Conservation (phyloP, 2,329 filamentous ascomycete species). For the Aspergillus awamori region DNA sequence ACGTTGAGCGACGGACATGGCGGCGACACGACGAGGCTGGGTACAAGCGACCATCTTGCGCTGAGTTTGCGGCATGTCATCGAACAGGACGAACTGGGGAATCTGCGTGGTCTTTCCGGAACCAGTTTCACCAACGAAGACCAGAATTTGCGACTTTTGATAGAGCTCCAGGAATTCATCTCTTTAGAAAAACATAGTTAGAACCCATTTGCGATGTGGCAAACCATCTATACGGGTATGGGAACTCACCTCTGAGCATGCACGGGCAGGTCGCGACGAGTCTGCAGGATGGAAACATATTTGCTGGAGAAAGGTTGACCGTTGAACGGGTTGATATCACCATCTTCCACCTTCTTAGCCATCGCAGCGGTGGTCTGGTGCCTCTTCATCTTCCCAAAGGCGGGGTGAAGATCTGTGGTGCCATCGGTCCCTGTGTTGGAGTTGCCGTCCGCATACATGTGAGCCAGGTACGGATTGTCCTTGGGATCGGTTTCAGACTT, state of each 20-base stretch:
- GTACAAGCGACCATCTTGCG: conserved; percentile 95
- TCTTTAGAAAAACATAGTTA: conserved; percentile 46
- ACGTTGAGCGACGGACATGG: conserved; percentile 98
- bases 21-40: conserved; percentile 94
- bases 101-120: conserved; percentile 99
- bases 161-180: conserved; percentile 93
- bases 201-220: neutral
- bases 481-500: conserved; percentile 54
- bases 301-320: conserved; percentile 72
- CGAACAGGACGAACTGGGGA: conserved; percentile 95
- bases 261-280: conserved; percentile 82
- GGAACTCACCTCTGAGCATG: conserved; percentile 77
- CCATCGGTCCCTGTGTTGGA: conserved; percentile 25
- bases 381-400: conserved; percentile 69
- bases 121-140: conserved; percentile 98
- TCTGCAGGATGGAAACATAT: conserved; percentile 89
- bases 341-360: conserved; percentile 75
- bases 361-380: conserved; percentile 79
- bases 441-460: conserved; percentile 68
- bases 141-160: conserved; percentile 91
- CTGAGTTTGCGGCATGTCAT: conserved; percentile 85
- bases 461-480: conserved; percentile 86
- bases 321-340: conserved; percentile 83
- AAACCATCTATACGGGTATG: neutral
- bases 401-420: conserved; percentile 42